phyloP scores from a whole-genome alignment of 2,329 filamentous ascomycete species.

The Phyllosticta paracitricarpa region DNA sequence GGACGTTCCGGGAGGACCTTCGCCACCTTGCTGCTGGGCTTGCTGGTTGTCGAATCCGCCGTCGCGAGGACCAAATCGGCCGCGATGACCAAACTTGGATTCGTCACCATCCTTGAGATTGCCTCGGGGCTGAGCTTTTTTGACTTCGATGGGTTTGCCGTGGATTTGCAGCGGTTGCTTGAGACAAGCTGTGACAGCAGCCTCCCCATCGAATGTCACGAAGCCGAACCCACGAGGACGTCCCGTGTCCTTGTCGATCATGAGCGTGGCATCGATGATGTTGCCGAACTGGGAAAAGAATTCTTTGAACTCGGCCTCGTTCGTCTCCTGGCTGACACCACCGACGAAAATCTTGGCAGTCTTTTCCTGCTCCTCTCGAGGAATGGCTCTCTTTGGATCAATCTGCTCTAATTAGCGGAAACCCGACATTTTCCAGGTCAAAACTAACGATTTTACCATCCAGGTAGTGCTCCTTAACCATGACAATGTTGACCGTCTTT shows the following conservation, averaged over 20 bases:
- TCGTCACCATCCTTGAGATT: conserved; percentile 73
- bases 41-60: conserved; percentile 37
- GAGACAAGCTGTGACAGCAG: conserved; percentile 85
- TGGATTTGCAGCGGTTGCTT: conserved; percentile 80
- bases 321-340: conserved; percentile 93
- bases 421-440: conserved; percentile 11
- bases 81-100: conserved; percentile 26
- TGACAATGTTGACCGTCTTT: conserved; percentile 96
- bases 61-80: conserved; percentile 29
- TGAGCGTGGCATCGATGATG: conserved; percentile 92
- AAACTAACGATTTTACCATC: conserved; percentile 91
- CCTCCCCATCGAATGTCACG: conserved; percentile 94
- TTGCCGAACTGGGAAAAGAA: conserved; percentile 96
- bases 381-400: conserved; percentile 94
- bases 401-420: conserved; percentile 50
- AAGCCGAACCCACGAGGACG: conserved; percentile 93
- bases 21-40: conserved; percentile 31
- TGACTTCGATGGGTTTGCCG: conserved; percentile 94
- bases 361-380: conserved; percentile 93
- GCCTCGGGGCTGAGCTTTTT: conserved; percentile 90
- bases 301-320: conserved; percentile 88
- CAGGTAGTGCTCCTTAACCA: conserved; percentile 98
- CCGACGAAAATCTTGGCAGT: conserved; percentile 99
- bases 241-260: conserved; percentile 99
- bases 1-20: conserved; percentile 41